Base-by-base conservation (phyloP, 129 eudicot genomes). In the Centaurea solstitialis region DNA sequence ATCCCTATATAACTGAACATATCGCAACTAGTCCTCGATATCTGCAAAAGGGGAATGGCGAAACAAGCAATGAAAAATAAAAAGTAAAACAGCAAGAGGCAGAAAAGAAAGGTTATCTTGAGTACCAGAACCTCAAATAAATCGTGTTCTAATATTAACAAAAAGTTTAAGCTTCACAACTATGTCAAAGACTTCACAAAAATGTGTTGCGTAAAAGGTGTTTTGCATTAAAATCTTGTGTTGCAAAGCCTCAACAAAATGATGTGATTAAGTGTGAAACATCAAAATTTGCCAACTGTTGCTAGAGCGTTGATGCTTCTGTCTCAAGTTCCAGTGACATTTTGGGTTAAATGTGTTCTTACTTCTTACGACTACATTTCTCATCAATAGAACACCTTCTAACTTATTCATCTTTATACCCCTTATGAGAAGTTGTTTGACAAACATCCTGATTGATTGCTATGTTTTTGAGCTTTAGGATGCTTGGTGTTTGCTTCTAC, bases 51-150 rank as follows among this genome's bases (percentile, higher is more conserved):
- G 67, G 70, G 74, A 22, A 8, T 0, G 20, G n/a, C 13, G 43
- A 77, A 68, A 17, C 67, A 77, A 67, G 64, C 41, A 77, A 77
- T 40, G 38, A 41, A 39, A 33, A 57, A 57, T 57, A 15, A 57
- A 13, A 57, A 17, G 65, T 22, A 57, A 57, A 57, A 57, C 65
- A 57, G 62, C 62, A 57, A 57, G 22, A 57, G 62, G 62, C 3
- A 53, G 6, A 53, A 53, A 53, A 53, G 62, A 17, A 11, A 11
- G 62, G 18, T 53, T 53, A 53, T 53, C 17, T 53, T 15, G 62
- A 53, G 20, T 53, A 53, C 5, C 6, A 53, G 62, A 53, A 53
- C 20, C 62, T 53, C 62, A 53, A 13, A 53, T 53, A 53, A 53
- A 53, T 17, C 4, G 62, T 13, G 20, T 53, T 53, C 5, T 17